Conservation (phyloP, 108 stramenopile genomes). For the Cyclotella baltica region DNA sequence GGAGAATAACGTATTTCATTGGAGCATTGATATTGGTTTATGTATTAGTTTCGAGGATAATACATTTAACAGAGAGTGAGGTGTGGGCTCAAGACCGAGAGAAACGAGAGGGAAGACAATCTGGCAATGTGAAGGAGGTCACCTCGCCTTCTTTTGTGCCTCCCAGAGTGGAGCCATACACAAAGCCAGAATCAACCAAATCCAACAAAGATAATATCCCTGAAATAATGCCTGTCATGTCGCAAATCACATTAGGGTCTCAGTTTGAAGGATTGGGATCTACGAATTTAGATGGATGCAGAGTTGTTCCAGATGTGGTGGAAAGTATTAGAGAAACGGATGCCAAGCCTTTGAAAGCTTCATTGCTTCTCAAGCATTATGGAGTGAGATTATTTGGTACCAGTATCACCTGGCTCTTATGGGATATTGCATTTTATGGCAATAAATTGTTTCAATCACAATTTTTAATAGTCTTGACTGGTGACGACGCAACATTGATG, state of each 20-base stretch:
- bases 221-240: constrained; percentile 20
- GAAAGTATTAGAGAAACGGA: not conserved
- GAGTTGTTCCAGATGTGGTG: constrained; percentile 22
- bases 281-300: constrained; percentile 39
- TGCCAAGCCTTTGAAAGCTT: constrained; percentile 11
- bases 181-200: not conserved
- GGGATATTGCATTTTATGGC: constrained; percentile 87
- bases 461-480: constrained; percentile 68
- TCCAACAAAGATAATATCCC: constrained; percentile 14
- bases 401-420: constrained; percentile 67
- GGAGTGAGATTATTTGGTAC: constrained; percentile 75
- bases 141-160: constrained; percentile 5
- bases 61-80: constrained; percentile 61
- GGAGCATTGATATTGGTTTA: constrained; percentile 59
- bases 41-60: constrained; percentile 57
- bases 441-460: constrained; percentile 80
- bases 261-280: constrained; percentile 39
- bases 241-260: constrained; percentile 25
- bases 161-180: not conserved
- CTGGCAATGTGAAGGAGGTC: no score
- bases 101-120: constrained; percentile 8
- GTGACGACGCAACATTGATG: constrained; percentile 54
- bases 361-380: constrained; percentile 57
- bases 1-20: constrained; percentile 64
- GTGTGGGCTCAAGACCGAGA: constrained; percentile 57